Evolutionary conservation across 371 early-diverging fungal species (phyloP), one percentile per base, ranked within the genome.

Genomic region (Apophysomyces sp.): DNA sequence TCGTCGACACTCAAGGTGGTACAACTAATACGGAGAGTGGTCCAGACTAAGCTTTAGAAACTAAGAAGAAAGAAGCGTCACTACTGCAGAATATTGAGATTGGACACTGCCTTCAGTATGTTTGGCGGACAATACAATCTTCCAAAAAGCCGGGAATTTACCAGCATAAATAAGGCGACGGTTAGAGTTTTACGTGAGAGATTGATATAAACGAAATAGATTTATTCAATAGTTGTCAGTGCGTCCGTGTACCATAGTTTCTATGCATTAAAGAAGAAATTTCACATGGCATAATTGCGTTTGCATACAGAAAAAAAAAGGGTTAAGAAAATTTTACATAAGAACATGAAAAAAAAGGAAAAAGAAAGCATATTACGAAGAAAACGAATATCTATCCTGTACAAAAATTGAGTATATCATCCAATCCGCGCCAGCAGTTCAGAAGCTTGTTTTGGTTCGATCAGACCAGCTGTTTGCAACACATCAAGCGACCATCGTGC

Each of bases 401-500:
- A 44, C 49, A 29, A 58, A 39, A 36, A 34, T 16, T 18, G 37
- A 34, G 36, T 37, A 37, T 26, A 36, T 12, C 16, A 37, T 56
- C 49, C 49, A 44, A 44, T 44, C 24, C 49, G 49, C 21, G 49
- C 49, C 49, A 44, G 24, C 49, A 44, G 9, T 18, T 21, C 49
- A 21, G 49, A 44, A 21, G 21, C 49, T 44, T 44, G 49, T 26
- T 44, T 44, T 44, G 49, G 21, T 44, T 44, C 49, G 49, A 44
- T 44, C 49, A 44, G 21, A 21, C 49, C 49, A 44, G 49, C 49
- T 44, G 49, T 44, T 21, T 44, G 49, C 21, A 44, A 21, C 21
- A 44, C 49, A 44, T 44, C 49, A 44, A 44, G 49, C 49, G 49
- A 44, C 49, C 49, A 44, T 44, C 21, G 49, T 44, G 49, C 49